Evolutionary conservation across 2,329 filamentous ascomycete species (phyloP), one percentile per base, ranked within the genome.

Genomic region (Coniella vitis): DNA sequence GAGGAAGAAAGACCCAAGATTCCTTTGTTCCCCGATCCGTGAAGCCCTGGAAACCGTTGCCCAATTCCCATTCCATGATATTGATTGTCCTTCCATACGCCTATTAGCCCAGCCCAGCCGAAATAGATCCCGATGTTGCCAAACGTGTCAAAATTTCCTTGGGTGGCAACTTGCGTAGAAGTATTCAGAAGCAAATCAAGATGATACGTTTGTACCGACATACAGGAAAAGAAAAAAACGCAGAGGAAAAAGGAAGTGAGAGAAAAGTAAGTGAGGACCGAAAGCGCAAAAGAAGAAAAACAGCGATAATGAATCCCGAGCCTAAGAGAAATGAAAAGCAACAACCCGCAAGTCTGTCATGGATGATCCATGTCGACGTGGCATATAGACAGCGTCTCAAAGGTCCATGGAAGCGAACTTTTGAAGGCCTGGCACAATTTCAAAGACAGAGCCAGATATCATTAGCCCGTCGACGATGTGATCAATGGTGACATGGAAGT

Each of bases 391-490:
- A 7, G 25, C 39, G 16, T n/a, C 21, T 32, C 10, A 25, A 31
- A n/a, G 37, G n/a, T n/a, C n/a, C n/a, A n/a, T n/a, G n/a, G n/a
- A n/a, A n/a, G n/a, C n/a, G n/a, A n/a, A n/a, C n/a, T n/a, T n/a
- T n/a, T n/a, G n/a, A n/a, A n/a, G n/a, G n/a, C n/a, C n/a, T n/a
- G n/a, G n/a, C n/a, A n/a, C n/a, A n/a, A n/a, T n/a, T n/a, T n/a
- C 3, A 61, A 46, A 19, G 58, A 53, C 8, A 46, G 54, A 8
- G 59, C 58, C 25, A 29, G 10, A 5, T 10, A 5, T 29, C 25
- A n/a, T 45, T 7, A 64, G 54, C 32, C 54, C 29, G 37, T 57
- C 44, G 38, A 54, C 55, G 39, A 54, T 32, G 47, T 56, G 49
- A 13, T 57, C 48, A 20, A 48, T 49, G 20, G 56, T 39, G 32